These are phyloP conservation scores for Erigeron canadensis DNA, from an alignment of 129 eudicot species.

Conservation along the genomic window DNA sequence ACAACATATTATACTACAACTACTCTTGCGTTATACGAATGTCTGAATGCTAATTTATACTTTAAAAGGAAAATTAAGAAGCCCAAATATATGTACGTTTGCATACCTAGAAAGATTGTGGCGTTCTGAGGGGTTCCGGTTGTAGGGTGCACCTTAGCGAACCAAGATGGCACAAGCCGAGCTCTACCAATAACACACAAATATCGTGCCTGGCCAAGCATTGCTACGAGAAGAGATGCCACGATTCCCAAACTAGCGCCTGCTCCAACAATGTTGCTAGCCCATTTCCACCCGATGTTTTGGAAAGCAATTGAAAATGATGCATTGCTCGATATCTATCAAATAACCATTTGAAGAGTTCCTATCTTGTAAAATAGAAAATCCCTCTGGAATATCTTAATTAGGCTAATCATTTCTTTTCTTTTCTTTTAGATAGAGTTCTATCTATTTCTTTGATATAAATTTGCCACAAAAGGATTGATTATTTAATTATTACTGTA, in stretches of 20 bases:
- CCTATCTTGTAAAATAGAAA: conserved; percentile 42
- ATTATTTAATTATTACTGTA: conserved; percentile 12
- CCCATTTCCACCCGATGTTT: conserved; percentile 69
- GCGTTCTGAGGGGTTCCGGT: conserved; percentile 74
- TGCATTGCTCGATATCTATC: conserved; percentile 57
- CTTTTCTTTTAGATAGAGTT: conserved; percentile 10
- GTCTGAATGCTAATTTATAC: too few species aligned
- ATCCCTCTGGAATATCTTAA: conserved; percentile 37
- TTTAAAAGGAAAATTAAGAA: background rate
- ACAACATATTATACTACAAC: too few species aligned
- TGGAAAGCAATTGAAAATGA: conserved; percentile 66
- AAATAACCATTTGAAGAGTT: conserved; percentile 44
- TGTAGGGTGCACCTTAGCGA: conserved; percentile 71
- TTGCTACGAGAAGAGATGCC: conserved; percentile 71
- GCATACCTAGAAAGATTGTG: conserved; percentile 57
- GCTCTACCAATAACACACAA: conserved; percentile 69
- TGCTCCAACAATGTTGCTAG: conserved; percentile 62
- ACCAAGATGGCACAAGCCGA: conserved; percentile 66
- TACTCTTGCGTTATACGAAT: too few species aligned
- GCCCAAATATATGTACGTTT: background rate
- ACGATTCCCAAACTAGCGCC: conserved; percentile 70
- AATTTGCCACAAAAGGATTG: conserved; percentile 6
- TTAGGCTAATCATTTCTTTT: conserved; percentile 21
- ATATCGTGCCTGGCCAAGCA: conserved; percentile 83
- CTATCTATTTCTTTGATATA: background rate